Conservation (phyloP, 2,329 filamentous ascomycete genomes). For the Akanthomyces dipterigenus region DNA sequence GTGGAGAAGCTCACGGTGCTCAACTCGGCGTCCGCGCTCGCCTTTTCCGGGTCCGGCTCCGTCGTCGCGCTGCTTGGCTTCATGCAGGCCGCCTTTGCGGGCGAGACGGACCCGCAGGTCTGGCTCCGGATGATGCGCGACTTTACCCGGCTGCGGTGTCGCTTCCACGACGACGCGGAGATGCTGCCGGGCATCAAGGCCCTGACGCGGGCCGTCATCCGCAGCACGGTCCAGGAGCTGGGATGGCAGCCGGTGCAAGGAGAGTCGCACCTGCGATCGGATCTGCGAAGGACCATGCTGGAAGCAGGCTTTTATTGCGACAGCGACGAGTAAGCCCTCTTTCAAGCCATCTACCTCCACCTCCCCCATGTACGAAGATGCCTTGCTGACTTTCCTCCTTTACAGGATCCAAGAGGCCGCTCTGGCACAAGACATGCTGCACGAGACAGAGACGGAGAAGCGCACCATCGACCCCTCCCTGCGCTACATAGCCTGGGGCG, state of each 20-base stretch:
- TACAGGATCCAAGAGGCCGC: neutral
- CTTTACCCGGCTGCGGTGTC: constrained; percentile 66
- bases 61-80: constrained; percentile 78
- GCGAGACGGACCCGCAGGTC: constrained; percentile 78
- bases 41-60: constrained; percentile 76
- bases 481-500: neutral
- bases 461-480: neutral
- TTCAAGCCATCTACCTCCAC: neutral
- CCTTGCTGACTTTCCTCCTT: neutral
- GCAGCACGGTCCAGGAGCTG: constrained; percentile 72
- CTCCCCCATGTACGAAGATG: no score
- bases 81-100: constrained; percentile 71
- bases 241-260: constrained; percentile 73
- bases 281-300: constrained; percentile 78
- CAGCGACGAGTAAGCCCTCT: constrained; percentile 58
- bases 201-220: constrained; percentile 73
- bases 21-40: constrained; percentile 82
- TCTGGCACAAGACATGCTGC: neutral
- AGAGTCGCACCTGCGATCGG: constrained; percentile 74
- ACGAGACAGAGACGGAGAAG: neutral
- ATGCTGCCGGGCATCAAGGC: constrained; percentile 69
- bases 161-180: constrained; percentile 74
- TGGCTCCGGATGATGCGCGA: constrained; percentile 80
- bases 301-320: constrained; percentile 66
- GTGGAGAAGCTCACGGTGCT: constrained; percentile 91